Base-by-base conservation (phyloP, 352 stramenopile species). In the Phytophthora tentaculata region DNA sequence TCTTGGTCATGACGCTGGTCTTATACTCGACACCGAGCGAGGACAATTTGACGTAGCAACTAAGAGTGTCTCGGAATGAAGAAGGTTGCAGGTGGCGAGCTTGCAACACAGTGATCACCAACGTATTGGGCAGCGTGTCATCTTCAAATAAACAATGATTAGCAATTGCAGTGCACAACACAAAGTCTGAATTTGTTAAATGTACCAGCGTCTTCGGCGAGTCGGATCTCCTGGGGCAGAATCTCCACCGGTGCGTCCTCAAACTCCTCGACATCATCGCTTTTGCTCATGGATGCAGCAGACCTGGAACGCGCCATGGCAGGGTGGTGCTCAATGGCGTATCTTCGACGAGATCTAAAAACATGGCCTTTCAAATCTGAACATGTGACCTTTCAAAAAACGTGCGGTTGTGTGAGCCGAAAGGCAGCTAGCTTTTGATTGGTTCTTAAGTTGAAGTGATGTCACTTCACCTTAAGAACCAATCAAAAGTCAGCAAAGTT, bases 31-130 rank as follows among this genome's bases (percentile, higher is more conserved):
- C 64, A 0, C 84, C 84, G 0, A 91, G 59, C 0, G 84, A 92
- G 5, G 81, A 64, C 16, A 94, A 71, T 64, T 92, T 92, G 47
- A 91, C 85, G 56, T 94, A 92, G 56, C 77, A 87, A 55, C 81
- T 92, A 14, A 90, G 62, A 0, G 83, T 90, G 14, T 69, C 70
- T n/a, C 82, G 81, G n/a, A 92, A 62, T 3, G 79, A 35, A 2
- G 81, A 63, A 17, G 73, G 71, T 3, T 81, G 73, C 0, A 94
- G 59, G 13, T 86, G 67, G 10, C 71, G 83, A 24, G 86, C 86
- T 37, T 89, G 82, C n/a, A 92, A 52, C 10, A 94, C 84, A 0
- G 83, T 92, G 45, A 94, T 76, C 5, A 90, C 74, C 22, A 94
- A 69, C 12, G 86, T 92, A 56, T 94, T 94, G 10, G 86, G 76